A percentile compares a stretch with the other conserved stretches of the same genome.
Evolutionary conservation across 108 stramenopile species (phyloP).

Genomic region (Conticribra guillardii): DNA sequence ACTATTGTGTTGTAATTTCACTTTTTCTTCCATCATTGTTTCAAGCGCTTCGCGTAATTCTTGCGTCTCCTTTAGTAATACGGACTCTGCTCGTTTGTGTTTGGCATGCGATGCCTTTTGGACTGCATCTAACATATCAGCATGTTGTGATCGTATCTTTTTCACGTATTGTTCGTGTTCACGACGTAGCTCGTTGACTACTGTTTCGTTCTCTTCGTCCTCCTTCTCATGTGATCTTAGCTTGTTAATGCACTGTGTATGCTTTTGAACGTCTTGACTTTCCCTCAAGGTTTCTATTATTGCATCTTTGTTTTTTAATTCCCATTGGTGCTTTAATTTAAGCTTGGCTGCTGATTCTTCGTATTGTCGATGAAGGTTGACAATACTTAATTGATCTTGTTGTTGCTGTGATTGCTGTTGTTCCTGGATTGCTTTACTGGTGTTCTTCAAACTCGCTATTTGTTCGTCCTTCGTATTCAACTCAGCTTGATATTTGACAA

Average conservation of each 20-base stretch:
- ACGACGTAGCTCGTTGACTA: background rate
- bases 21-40: background rate
- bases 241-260: background rate
- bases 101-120: background rate
- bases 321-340: background rate
- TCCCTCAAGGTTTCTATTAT: background rate
- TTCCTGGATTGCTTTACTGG: too few species aligned
- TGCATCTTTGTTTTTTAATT: background rate
- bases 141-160: background rate
- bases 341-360: background rate
- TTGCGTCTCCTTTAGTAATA: background rate
- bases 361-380: too few species aligned
- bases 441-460: too few species aligned
- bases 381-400: background rate
- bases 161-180: background rate
- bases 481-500: background rate
- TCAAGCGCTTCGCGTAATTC: background rate
- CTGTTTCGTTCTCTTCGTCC: background rate
- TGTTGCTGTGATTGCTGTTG: background rate
- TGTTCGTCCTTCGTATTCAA: too few species aligned
- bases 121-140: background rate
- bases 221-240: background rate
- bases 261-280: background rate
- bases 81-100: background rate
- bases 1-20: background rate